Evolutionary conservation across 805 yeast genomes (phyloP), one percentile per base, ranked within the genome.

Genomic region (Zygoascus tannicola): DNA sequence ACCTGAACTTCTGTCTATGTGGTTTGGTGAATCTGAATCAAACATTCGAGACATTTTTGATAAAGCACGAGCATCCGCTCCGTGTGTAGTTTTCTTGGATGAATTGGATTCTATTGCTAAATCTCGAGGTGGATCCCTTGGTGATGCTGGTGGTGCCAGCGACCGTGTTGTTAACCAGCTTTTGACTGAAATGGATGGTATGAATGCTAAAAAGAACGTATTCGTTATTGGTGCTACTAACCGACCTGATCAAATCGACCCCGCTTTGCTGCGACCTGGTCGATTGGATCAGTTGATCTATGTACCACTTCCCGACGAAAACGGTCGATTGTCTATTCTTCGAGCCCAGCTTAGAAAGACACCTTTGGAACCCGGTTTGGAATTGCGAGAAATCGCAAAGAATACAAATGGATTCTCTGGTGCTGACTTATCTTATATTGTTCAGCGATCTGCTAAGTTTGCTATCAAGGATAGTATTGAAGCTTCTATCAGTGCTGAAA

Each of bases 241-340:
- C 70, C 81, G 99, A 74, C 99, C 99, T 34, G 99, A 94, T 67
- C 97, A 92, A 72, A 92, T 92, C 56, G 99, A 92, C 63, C 97
- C 98, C 20, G 98, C 98, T 30, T 78, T 92, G 60, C 74, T 92
- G 68, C 87, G 98, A 74, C 98, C 99, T 8, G 99, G 99, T 58
- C 84, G 99, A 75, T 79, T 92, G 57, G 99, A 92, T 69, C 98
- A 94, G 73, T 78, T 92, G 70, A 92, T 92, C 57, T 92, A 94
- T 62, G 98, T 92, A 53, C 98, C 98, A 64, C 76, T 94, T 67
- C 99, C 99, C 48, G 97, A 92, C 65, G 95, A 87, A 68, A 74
- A 67, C 46, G 97, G 95, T 22, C 83, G 99, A 72, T 70, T 88
- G 58, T 86, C 96, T 3, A 92, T 92, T 60, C 75, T 92, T 69